A percentile compares a stretch with the other conserved stretches of the same genome.
Evolutionary conservation across 805 yeast genomes (phyloP).

Genomic region (Deakozyma indianensis): DNA sequence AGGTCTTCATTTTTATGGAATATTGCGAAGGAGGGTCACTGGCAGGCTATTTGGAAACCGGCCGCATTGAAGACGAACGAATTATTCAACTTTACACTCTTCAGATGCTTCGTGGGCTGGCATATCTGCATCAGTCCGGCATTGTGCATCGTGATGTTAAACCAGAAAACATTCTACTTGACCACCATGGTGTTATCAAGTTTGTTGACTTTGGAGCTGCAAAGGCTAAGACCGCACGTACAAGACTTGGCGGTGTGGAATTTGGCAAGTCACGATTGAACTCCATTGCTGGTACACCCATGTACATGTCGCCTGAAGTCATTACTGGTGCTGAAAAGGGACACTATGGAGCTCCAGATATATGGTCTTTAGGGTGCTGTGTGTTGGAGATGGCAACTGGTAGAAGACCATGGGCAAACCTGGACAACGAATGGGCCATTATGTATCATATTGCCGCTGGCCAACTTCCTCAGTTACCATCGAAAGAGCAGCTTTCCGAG

Average conservation of each 20-base stretch:
- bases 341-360: constrained; percentile 57
- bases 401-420: constrained; percentile 87
- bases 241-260: background rate
- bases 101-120: constrained; percentile 89
- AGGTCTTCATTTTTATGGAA: constrained; percentile 94
- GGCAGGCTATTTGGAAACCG: constrained; percentile 73
- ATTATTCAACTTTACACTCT: constrained; percentile 69
- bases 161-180: constrained; percentile 84
- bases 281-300: constrained; percentile 80
- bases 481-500: constrained; percentile 58
- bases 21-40: constrained; percentile 93
- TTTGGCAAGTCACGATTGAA: constrained; percentile 44
- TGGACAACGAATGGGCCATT: constrained; percentile 96
- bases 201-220: constrained; percentile 98
- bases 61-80: constrained; percentile 88
- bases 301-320: constrained; percentile 98
- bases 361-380: constrained; percentile 97
- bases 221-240: background rate
- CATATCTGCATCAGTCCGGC: constrained; percentile 86
- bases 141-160: constrained; percentile 95
- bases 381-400: constrained; percentile 96
- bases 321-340: constrained; percentile 60
- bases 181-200: constrained; percentile 84
- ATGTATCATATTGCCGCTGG: constrained; percentile 95
- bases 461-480: constrained; percentile 75